phyloP scores from a whole-genome alignment of 257 asterid species.

The Striga asiatica region DNA sequence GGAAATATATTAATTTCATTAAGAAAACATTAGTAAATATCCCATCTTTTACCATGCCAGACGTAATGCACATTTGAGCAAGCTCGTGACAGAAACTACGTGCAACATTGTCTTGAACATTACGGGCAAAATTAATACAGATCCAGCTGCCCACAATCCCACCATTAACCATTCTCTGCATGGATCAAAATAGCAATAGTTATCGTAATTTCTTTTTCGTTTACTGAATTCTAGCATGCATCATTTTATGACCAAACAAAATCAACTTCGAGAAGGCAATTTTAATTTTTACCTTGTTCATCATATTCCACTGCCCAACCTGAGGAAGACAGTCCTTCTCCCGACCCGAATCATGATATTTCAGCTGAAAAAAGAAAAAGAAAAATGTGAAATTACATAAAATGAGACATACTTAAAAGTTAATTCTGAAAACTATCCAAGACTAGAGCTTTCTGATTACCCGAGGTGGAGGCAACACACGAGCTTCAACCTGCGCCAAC shows the following conservation, averaged over 20 bases:
- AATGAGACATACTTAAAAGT: not conserved
- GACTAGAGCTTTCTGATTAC: constrained; percentile 27
- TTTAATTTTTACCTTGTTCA: constrained; percentile 87
- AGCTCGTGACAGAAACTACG: constrained; percentile 56
- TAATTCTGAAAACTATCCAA: not conserved
- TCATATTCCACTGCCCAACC: constrained; percentile 89
- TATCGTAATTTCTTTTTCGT: too few species aligned
- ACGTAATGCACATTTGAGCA: constrained; percentile 64
- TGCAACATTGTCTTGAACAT: constrained; percentile 47
- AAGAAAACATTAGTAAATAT: not conserved
- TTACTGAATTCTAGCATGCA: too few species aligned
- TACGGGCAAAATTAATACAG: constrained; percentile 63
- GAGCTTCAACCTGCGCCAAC: constrained; percentile 76
- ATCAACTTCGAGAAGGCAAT: not conserved
- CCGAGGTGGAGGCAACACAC: constrained; percentile 69
- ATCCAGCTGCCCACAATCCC: constrained; percentile 62
- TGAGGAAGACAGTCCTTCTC: constrained; percentile 66
- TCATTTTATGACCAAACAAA: not conserved
- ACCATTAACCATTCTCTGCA: constrained; percentile 78
- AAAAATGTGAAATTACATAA: not conserved
- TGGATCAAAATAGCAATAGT: not conserved
- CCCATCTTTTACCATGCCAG: constrained; percentile 57
- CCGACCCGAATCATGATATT: constrained; percentile 72
- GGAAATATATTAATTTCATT: constrained; percentile 3
- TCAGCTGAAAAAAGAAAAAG: constrained; percentile 36